Base-by-base conservation (phyloP, 2,329 filamentous ascomycete species). In the Aspergillus phoenicis region DNA sequence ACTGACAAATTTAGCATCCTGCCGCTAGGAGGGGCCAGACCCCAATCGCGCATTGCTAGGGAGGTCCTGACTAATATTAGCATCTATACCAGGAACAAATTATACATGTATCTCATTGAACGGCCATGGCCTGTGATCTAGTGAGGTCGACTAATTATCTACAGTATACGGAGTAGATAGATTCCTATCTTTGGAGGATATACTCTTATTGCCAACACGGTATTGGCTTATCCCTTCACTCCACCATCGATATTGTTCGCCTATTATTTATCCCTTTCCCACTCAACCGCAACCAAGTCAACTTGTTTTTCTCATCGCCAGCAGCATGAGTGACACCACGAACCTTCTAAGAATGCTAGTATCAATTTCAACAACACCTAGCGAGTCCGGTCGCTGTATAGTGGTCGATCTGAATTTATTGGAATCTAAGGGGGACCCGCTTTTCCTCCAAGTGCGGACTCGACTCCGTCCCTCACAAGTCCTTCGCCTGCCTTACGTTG, bases 381-480 rank as follows among this genome's bases (percentile, higher is more conserved):
- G 49, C 45, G 43, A 57, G 41, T 20, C 28, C 28, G 41, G 47
- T 60, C 22, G 49, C 39, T 51, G 49, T 52, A 38, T 53, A 24
- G 54, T 70, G 60, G 67, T 20, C 61, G 66, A 71, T 71, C 70
- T 64, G 65, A 71, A 70, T 70, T 69, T 68, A 53, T 63, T 64
- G 62, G 60, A 64, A 68, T 66, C 59, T 67, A 65, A 20, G 52
- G 28, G 28, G 61, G 67, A 64, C 68, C 70, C 67, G 64, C 67
- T 59, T 59, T 30, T 58, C 59, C 65, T 66, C 63, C 64, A 24
- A 57, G 43, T 28, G 26, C 28, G 60, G 38, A 53, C 43, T 59
- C 20, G 8, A 45, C 41, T 13, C 22, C n/a, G 47, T 33, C n/a
- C 47, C 47, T 51, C 26, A 24, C 24, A 17, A 28, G 26, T 24